Evolutionary conservation across 2,329 filamentous ascomycete genomes (phyloP).

Genomic region (Curvularia sp.): DNA sequence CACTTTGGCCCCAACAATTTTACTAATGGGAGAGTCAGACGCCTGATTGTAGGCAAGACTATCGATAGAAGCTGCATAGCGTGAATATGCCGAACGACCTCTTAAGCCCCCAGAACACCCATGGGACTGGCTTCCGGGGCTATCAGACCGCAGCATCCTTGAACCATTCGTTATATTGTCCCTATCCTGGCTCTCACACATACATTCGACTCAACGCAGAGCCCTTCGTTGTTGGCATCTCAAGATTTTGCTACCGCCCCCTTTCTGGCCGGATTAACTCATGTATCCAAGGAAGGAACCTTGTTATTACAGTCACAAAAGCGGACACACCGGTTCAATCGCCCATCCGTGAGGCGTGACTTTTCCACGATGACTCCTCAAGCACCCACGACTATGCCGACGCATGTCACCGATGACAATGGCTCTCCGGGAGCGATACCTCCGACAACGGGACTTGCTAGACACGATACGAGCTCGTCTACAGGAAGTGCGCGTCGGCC

Average conservation of each 20-base stretch:
- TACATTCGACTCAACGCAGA: neutral
- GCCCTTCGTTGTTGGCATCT: neutral
- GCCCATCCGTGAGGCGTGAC: neutral
- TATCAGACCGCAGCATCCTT: conserved; percentile 1
- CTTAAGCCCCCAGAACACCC: conserved; percentile 5
- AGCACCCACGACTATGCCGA: neutral
- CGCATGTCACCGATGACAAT: neutral
- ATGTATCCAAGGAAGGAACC: conserved; percentile 17
- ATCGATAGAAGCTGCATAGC: neutral
- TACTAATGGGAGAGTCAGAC: neutral
- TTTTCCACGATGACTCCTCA: conserved; percentile 13
- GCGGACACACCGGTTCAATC: conserved; percentile 11
- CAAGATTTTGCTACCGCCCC: neutral
- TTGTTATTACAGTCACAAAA: conserved; percentile 14
- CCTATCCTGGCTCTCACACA: neutral
- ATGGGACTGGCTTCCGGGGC: neutral
- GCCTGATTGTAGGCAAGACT: conserved; percentile 17
- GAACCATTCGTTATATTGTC: neutral
- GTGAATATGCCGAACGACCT: neutral
- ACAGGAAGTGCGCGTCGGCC: conserved; percentile 25
- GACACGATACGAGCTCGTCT: conserved; percentile 29
- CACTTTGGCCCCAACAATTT: conserved; percentile 19
- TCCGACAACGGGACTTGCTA: conserved; percentile 4
- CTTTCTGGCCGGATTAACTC: conserved; percentile 11
- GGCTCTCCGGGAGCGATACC: conserved; percentile 1